These are phyloP conservation scores for Tylopilus vinaceipallidus DNA, from an alignment of 768 basidiomycete species.

Conservation along the genomic window DNA sequence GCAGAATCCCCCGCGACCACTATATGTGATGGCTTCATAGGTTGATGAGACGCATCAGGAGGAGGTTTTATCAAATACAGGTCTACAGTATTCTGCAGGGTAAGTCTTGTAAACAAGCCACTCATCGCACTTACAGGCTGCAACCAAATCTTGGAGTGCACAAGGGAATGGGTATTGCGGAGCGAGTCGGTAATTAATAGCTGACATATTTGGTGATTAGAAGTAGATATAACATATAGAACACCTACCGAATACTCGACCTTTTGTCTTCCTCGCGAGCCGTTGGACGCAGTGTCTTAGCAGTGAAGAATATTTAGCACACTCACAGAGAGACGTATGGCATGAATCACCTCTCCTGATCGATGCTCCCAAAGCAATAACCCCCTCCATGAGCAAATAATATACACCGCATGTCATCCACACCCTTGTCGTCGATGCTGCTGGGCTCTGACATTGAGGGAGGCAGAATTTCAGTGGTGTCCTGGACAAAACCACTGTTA, in stretches of 20 bases:
- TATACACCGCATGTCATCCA: slow-evolving; percentile 85
- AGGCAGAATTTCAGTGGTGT: slow-evolving; percentile 13
- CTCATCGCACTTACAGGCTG: slow-evolving; percentile 61
- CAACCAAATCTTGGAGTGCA: slow-evolving; percentile 83
- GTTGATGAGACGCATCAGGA: slow-evolving; percentile 66
- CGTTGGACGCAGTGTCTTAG: slow-evolving; percentile 72
- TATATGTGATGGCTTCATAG: slow-evolving; percentile 80
- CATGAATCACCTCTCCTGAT: slow-evolving; percentile 59
- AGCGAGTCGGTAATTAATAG: slow-evolving; percentile 82
- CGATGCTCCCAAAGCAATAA: slow-evolving; percentile 82
- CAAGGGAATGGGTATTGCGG: slow-evolving; percentile 98
- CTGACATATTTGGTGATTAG: slow-evolving; percentile 40
- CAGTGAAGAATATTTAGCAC: slow-evolving; percentile 3
- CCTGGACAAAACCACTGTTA: slow-evolving; percentile 7
- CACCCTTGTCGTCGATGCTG: slow-evolving; percentile 59
- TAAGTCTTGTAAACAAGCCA: not conserved
- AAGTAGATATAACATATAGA: not conserved
- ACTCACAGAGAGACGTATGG: slow-evolving; percentile 1
- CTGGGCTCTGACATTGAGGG: slow-evolving; percentile 30
- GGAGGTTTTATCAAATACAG: slow-evolving; percentile 91
- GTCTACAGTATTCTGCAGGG: slow-evolving; percentile 42
- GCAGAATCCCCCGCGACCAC: slow-evolving; percentile 91
- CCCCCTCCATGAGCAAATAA: slow-evolving; percentile 81
- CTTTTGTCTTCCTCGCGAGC: slow-evolving; percentile 88
- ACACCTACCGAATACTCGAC: slow-evolving; percentile 73